Evolutionary conservation across 768 basidiomycete species (phyloP).

Genomic region (Lepiota brunneoincarnata): DNA sequence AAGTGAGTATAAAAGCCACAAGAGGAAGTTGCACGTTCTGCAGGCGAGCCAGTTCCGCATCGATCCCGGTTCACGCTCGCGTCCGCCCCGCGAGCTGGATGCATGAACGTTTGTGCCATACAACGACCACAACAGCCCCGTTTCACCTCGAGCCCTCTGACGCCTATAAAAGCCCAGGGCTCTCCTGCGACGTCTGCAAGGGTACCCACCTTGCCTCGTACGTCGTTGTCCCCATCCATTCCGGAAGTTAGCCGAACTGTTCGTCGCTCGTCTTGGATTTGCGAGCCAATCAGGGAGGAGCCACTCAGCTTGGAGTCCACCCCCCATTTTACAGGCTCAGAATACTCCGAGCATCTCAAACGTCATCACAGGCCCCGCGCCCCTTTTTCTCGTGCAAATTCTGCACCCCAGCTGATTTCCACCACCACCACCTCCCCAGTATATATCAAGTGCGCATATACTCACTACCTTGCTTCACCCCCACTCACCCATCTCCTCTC

Average conservation of each 20-base stretch:
- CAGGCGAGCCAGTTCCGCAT: constrained; percentile 5
- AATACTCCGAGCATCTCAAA: constrained; percentile 43
- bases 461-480: constrained; percentile 14
- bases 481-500: constrained; percentile 15
- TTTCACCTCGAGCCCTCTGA: constrained; percentile 2
- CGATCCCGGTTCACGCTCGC: constrained; percentile 7
- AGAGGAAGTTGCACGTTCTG: constrained; percentile 19
- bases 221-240: constrained; percentile 7
- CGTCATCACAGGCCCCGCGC: constrained; percentile 62
- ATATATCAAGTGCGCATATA: constrained; percentile 38
- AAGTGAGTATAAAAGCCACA: constrained; percentile 34
- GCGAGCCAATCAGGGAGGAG: constrained; percentile 53
- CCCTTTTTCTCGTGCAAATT: constrained; percentile 41
- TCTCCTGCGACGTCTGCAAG: constrained; percentile 17
- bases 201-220: constrained; percentile 10
- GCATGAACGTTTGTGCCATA: constrained; percentile 41
- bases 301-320: constrained; percentile 29
- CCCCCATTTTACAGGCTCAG: constrained; percentile 16
- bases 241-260: constrained; percentile 16
- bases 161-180: constrained; percentile 19
- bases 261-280: constrained; percentile 32
- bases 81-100: constrained; percentile 2
- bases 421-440: constrained; percentile 62
- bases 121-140: constrained; percentile 15
- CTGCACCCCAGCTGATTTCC: constrained; percentile 61